Evolutionary conservation across 2,329 filamentous ascomycete genomes (phyloP).

Genomic region (Ophiostoma pallidulum): DNA sequence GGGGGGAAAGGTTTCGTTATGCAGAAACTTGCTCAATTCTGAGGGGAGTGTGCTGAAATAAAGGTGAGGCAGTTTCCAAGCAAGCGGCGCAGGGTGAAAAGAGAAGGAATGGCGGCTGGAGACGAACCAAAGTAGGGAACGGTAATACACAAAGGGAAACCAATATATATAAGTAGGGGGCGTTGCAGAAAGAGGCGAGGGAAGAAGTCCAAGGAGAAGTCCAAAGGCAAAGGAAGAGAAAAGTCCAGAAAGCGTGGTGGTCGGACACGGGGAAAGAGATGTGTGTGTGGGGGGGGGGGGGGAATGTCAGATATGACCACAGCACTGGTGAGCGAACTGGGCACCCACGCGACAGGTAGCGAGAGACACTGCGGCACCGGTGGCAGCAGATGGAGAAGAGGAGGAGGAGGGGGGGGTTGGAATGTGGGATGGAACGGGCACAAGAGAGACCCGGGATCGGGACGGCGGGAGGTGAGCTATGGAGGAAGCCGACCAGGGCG

Average conservation of each 20-base stretch:
- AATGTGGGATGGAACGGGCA: neutral
- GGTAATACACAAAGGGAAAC: conserved; percentile 3
- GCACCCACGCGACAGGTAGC: neutral
- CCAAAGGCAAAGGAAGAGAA: neutral
- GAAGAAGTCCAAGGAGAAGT: neutral
- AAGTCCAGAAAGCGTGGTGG: too few relatives aligned
- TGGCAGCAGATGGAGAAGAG: neutral
- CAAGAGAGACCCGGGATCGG: neutral
- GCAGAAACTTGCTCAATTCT: conserved; percentile 13
- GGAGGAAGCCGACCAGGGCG: conserved; percentile 1
- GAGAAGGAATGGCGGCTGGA: neutral
- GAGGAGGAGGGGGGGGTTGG: neutral
- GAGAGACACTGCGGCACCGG: neutral
- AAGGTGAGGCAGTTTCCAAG: conserved; percentile 8
- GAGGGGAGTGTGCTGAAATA: neutral
- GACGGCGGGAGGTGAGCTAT: neutral
- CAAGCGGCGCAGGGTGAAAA: conserved; percentile 1
- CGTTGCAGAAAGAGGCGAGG: neutral
- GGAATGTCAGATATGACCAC: neutral
- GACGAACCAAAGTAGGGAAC: neutral
- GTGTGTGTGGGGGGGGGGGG: neutral
- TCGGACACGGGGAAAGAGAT: too few relatives aligned
- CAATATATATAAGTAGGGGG: conserved; percentile 4
- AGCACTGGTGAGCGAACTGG: neutral
- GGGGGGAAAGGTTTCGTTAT: neutral